These are phyloP conservation scores for Sphaerulina vaccinii DNA, from an alignment of 2,329 filamentous ascomycete species.

Conservation along the genomic window DNA sequence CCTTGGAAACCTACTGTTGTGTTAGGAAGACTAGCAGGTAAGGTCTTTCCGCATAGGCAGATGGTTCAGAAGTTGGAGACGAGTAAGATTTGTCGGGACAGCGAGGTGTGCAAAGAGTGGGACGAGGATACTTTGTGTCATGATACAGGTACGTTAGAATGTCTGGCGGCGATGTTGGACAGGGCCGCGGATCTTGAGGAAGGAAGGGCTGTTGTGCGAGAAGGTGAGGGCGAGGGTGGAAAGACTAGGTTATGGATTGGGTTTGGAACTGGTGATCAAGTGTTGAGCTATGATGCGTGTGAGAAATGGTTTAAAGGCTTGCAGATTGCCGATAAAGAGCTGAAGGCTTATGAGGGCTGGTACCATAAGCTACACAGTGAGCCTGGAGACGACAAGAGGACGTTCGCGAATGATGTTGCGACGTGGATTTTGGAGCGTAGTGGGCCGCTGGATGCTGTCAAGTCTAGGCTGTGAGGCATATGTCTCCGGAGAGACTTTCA, in stretches of 20 bases:
- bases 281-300: constrained; percentile 65
- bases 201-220: constrained; percentile 51
- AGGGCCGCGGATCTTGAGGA: constrained; percentile 61
- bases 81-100: constrained; percentile 66
- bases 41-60: constrained; percentile 65
- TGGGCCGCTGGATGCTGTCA: constrained; percentile 5
- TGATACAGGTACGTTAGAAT: constrained; percentile 82
- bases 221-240: constrained; percentile 48
- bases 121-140: constrained; percentile 70
- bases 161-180: constrained; percentile 73
- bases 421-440: constrained; percentile 37
- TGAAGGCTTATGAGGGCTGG: constrained; percentile 72
- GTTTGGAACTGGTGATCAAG: constrained; percentile 73
- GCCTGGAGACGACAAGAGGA: constrained; percentile 37
- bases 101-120: constrained; percentile 60
- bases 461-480: constrained; percentile 4
- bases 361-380: constrained; percentile 64
- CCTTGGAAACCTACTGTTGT: constrained; percentile 64
- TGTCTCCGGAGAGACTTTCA: too few relatives aligned
- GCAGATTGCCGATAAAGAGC: constrained; percentile 64
- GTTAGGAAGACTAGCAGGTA: constrained; percentile 65
- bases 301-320: constrained; percentile 62
- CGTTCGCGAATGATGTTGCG: constrained; percentile 35
- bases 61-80: constrained; percentile 65
- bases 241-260: constrained; percentile 67